Evolutionary conservation across 2,329 filamentous ascomycete species (phyloP), one percentile per base, ranked within the genome.

Genomic region (Pseudogymnoascus sp.): DNA sequence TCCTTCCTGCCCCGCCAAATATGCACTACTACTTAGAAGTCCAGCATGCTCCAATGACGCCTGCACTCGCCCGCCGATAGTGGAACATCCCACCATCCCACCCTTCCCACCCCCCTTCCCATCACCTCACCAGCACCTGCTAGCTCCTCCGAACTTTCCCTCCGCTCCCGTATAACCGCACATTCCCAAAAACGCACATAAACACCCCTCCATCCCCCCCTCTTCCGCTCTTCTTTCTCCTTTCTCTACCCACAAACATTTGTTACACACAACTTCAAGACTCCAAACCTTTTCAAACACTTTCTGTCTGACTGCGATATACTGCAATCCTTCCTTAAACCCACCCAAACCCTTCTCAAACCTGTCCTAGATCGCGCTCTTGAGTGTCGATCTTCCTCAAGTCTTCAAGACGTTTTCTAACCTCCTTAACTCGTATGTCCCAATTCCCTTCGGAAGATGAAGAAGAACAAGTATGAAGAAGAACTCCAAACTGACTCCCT

Each of bases 381-480:
- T 26, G 65, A 68, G 69, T 69, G 71, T 70, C 70, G 72, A 69
- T 75, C 74, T 64, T 71, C 68, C 65, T 36, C 76, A 75, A 76
- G 83, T 82, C 87, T 88, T 84, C 91, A 96, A 90, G 81, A 96
- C 91, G 93, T 97, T 96, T 88, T 93, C 92, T 83, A 97, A 96
- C 82, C 89, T 96, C 73, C 88, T 97, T 72, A 95, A 95, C 86
- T 96, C 92, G 93, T 96, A 85, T 78, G 91, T 62, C 23, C 28
- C 40, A 23, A n/a, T 63, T 33, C 47, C 42, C 42, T 44, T 31
- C 42, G 1, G 36, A 53, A 31, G 23, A 53, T 4, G 26, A 53
- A 65, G 59, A 61, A 42, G 62, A 66, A 59, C 63, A 47, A 26
- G 23, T n/a, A 28, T 1, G 2, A 28, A 65, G 59, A 59, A 62